Base-by-base conservation (phyloP, 1,284 basidiomycete genomes). In the Cerioporus squamosus region DNA sequence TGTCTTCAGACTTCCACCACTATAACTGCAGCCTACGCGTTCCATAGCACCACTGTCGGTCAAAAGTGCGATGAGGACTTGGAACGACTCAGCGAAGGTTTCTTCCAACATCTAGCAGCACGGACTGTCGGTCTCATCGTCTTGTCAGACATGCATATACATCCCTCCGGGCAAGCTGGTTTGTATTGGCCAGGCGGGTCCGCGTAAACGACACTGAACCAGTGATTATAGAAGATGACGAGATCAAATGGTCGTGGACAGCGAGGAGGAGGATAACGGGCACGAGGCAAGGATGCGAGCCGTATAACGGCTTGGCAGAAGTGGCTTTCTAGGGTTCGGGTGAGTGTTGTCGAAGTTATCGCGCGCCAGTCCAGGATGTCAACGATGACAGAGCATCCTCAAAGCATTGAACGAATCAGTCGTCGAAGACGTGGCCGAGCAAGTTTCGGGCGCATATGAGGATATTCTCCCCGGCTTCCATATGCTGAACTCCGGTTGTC, bases 401-500 rank as follows among this genome's bases (percentile, higher is more conserved):
- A 36, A 60, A 36, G 57, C 65, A 2, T 51, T 76, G 2, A 62
- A 75, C 44, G 59, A 63, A 2, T 70, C 74, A 1, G 44, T 70
- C 2, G 69, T 70, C 1, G 39, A 60, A 2, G 59, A 69, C 17
- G 65, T 75, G 5, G 62, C 64, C 1, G 31, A 57, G 2, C 56
- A 65, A 44, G 63, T 76, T 14, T 53, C 54, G 5, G 46, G 58
- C 6, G 72, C 75, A 18, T 71, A 75, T 42, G 55, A 61, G 1
- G 61, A 71, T 39, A 54, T 66, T 12, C 66, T 76, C 0, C 72
- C 88, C 77, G 64, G 60, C 61, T 81, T 77, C 89, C 89, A 81
- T 62, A 81, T 68, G 56, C 79, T 73, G 75, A 87, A 84, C 68
- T 91, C 83, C 86, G 77, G 72, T 87, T 77, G 50, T 86, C 70